These are phyloP conservation scores for Canavalia gladiata DNA, from an alignment of 306 rosid species.

Conservation along the genomic window DNA sequence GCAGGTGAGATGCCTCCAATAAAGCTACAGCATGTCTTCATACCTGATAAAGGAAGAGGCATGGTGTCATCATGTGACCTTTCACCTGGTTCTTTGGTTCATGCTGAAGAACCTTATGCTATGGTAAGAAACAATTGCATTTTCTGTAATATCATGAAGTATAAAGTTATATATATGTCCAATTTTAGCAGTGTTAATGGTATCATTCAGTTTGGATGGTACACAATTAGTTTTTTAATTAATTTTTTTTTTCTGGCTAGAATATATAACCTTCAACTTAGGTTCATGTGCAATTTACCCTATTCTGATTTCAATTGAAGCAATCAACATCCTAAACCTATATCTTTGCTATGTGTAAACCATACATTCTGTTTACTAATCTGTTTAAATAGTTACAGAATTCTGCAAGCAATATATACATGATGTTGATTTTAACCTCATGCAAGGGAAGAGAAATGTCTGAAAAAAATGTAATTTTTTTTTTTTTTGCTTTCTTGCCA, in stretches of 20 bases:
- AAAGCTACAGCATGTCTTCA: constrained; percentile 64
- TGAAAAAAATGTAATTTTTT: not conserved
- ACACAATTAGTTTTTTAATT: constrained; percentile 9
- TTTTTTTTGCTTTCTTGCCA: not conserved
- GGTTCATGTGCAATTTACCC: not conserved
- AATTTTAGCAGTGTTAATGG: constrained; percentile 10
- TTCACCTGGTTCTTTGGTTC: constrained; percentile 74
- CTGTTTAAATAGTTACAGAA: constrained; percentile 5
- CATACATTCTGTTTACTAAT: constrained; percentile 9
- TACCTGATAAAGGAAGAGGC: constrained; percentile 74
- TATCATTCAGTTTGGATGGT: constrained; percentile 17
- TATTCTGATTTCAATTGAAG: constrained; percentile 1
- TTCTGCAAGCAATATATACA: not conserved
- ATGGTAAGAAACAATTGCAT: constrained; percentile 58
- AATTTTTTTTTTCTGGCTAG: not conserved
- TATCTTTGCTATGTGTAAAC: not conserved
- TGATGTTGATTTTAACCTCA: not conserved
- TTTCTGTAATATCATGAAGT: constrained; percentile 27
- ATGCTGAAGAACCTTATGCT: constrained; percentile 83
- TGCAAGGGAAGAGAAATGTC: not conserved
- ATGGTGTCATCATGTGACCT: constrained; percentile 67
- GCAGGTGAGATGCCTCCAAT: constrained; percentile 67
- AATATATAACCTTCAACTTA: constrained; percentile 33
- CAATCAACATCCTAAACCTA: constrained; percentile 11
- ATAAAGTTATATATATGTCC: not conserved